These are phyloP conservation scores for Gossypium schwendimanii DNA, from an alignment of 441 rosid species.

Conservation along the genomic window DNA sequence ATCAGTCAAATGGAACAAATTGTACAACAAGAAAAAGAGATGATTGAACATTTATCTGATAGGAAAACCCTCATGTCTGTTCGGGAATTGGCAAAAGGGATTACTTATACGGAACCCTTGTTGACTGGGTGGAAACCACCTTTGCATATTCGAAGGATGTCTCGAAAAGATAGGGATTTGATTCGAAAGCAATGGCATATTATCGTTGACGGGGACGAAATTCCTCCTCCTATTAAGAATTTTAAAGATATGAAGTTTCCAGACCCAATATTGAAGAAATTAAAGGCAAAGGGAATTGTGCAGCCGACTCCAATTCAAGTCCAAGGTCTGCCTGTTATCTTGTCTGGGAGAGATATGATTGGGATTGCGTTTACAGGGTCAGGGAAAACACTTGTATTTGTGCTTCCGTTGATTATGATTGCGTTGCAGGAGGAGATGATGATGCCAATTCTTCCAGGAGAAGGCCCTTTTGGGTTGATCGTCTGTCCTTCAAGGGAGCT, in stretches of 20 bases:
- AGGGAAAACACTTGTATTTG: constrained; percentile 71
- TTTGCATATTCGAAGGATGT: constrained; percentile 51
- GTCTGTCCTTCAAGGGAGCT: constrained; percentile 79
- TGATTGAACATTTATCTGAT: constrained; percentile 80
- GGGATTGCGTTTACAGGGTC: constrained; percentile 82
- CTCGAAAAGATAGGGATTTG: constrained; percentile 47
- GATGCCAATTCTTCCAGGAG: constrained; percentile 66
- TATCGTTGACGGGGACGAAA: constrained; percentile 77
- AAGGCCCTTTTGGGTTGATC: constrained; percentile 69
- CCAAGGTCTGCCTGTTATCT: constrained; percentile 81
- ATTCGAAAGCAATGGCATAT: constrained; percentile 90
- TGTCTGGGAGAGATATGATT: constrained; percentile 81
- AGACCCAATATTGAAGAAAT: constrained; percentile 50
- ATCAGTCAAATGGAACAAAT: constrained; percentile 66
- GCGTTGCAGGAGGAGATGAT: constrained; percentile 69
- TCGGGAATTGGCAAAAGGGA: constrained; percentile 85
- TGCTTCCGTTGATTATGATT: constrained; percentile 70
- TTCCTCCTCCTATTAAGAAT: constrained; percentile 72
- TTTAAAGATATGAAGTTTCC: constrained; percentile 84
- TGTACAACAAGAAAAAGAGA: constrained; percentile 80
- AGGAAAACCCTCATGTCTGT: constrained; percentile 79
- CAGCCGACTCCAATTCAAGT: constrained; percentile 95
- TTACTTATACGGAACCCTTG: constrained; percentile 63
- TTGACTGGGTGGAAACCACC: constrained; percentile 84
- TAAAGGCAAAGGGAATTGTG: constrained; percentile 81